Evolutionary conservation across 78 protist species (phyloP).

Genomic region (Dictyostelium brefeldianum): DNA sequence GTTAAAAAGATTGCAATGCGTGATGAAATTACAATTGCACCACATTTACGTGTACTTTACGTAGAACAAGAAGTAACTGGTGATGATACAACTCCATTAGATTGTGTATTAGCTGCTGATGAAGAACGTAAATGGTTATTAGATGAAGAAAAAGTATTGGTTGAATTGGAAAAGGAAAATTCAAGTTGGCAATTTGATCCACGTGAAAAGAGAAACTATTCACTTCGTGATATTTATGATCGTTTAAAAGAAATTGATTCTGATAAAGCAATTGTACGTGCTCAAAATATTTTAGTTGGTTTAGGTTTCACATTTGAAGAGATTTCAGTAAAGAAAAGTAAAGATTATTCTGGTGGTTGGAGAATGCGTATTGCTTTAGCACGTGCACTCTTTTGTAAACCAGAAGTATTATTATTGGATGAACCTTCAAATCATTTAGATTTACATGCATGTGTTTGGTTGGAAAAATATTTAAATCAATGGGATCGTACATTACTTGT

Average conservation of each 20-base stretch:
- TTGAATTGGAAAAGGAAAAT: slow-evolving; percentile 41
- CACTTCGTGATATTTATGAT: slow-evolving; percentile 78
- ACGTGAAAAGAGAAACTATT: slow-evolving; percentile 77
- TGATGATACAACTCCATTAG: slow-evolving; percentile 86
- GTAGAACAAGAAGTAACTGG: slow-evolving; percentile 95
- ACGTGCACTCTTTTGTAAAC: slow-evolving; percentile 93
- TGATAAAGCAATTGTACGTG: slow-evolving; percentile 81
- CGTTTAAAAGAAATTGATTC: slow-evolving; percentile 86
- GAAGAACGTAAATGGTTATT: slow-evolving; percentile 86
- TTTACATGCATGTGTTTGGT: slow-evolving; percentile 95
- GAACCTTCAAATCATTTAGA: slow-evolving; percentile 98
- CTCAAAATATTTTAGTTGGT: slow-evolving; percentile 84
- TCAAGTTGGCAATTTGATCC: slow-evolving; percentile 69
- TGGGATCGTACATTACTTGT: slow-evolving; percentile 90
- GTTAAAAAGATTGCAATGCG: slow-evolving; percentile 89
- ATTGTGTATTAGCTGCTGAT: slow-evolving; percentile 91
- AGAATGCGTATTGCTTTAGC: slow-evolving; percentile 97
- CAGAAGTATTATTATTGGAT: slow-evolving; percentile 94
- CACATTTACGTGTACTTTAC: slow-evolving; percentile 87
- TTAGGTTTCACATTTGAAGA: slow-evolving; percentile 90
- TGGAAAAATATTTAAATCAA: slow-evolving; percentile 87
- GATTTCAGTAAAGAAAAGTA: slow-evolving; percentile 49
- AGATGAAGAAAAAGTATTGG: slow-evolving; percentile 77
- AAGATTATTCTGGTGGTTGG: slow-evolving; percentile 97
- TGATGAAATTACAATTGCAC: slow-evolving; percentile 83